Base-by-base conservation (phyloP, 2,329 filamentous ascomycete genomes). In the Neofusicoccum ribis region DNA sequence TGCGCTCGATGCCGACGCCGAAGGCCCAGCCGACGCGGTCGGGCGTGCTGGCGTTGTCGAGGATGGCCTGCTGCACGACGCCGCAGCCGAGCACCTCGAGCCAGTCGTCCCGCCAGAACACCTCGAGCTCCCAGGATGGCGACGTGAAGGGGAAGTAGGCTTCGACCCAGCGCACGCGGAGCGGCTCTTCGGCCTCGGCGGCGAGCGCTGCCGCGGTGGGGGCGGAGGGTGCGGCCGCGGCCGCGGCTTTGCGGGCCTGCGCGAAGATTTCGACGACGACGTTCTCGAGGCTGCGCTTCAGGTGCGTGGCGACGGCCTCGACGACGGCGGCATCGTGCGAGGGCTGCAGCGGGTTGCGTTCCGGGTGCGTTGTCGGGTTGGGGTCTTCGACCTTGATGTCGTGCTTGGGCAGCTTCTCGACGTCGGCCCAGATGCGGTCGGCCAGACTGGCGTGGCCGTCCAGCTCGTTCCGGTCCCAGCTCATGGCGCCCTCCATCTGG, bases 91-190 rank as follows among this genome's bases (percentile, higher is more conserved):
- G 85, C 4, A 98, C 88, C 79, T 99, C 95, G 39, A 99, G 88
- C 95, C 95, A 99, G 75, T 96, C 91, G 36, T 91, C 93, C 70
- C 90, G 89, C 86, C 94, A 97, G 82, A 91, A 93, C 9, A 99
- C 92, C 75, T 99, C 95, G 27, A 99, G 85, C 77, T 99, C 95
- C 91, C 92, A 99, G 6, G 91, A 95, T 0, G 95, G 95, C 65
- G 89, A 93, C 0, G 95, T 99, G 76, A 98, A 98, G 44, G 95
- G 95, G 80, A 99, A 99, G 79, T 95, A 98, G 1, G 95, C 93
- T 77, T 97, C 94, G 7, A 98, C 89, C 95, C 95, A 99, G 69
- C 95, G 88, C 72, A 97, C 89, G 70, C 88, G 89, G 44, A 98
- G 82, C 4, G 93, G 92, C 72, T 96, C 91, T 49, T 60, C 54